Evolutionary conservation across 2,329 filamentous ascomycete genomes (phyloP).

Genomic region (Myriosclerotinia duriaeana): DNA sequence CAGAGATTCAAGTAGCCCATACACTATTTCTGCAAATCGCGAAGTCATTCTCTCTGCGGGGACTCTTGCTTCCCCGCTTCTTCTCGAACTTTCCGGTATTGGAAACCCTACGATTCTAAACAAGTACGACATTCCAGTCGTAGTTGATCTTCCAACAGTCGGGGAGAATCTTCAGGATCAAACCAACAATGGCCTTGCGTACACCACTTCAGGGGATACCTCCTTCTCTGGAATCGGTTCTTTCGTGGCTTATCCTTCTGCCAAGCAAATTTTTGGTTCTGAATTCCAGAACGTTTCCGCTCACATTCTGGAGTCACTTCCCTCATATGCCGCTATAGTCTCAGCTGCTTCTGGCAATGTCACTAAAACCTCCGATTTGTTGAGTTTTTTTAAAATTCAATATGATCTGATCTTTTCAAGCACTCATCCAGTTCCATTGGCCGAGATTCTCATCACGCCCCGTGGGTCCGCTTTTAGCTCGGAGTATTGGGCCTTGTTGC

Average conservation of each 20-base stretch:
- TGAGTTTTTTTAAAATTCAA: conserved; percentile 13
- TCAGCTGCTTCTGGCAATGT: conserved; percentile 46
- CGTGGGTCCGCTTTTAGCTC: conserved; percentile 36
- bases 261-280: conserved; percentile 10
- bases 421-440: conserved; percentile 47
- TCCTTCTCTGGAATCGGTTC: background rate
- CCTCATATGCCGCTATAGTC: conserved; percentile 33
- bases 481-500: conserved; percentile 41
- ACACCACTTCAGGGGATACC: conserved; percentile 32
- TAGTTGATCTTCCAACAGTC: conserved; percentile 29
- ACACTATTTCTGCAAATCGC: conserved; percentile 32
- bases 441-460: conserved; percentile 53
- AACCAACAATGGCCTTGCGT: conserved; percentile 24
- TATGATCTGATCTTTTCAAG: conserved; percentile 26
- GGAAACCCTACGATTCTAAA: conserved; percentile 31
- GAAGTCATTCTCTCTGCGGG: conserved; percentile 41
- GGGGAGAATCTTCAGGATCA: conserved; percentile 38
- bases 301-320: conserved; percentile 3
- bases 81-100: conserved; percentile 43
- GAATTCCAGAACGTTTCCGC: conserved; percentile 8
- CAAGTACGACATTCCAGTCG: conserved; percentile 23
- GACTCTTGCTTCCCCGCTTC: conserved; percentile 35
- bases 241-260: conserved; percentile 12
- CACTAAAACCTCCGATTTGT: conserved; percentile 24
- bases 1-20: conserved; percentile 25